Conservation (phyloP, 371 early-diverging fungal species). For the Racocetra persica region DNA sequence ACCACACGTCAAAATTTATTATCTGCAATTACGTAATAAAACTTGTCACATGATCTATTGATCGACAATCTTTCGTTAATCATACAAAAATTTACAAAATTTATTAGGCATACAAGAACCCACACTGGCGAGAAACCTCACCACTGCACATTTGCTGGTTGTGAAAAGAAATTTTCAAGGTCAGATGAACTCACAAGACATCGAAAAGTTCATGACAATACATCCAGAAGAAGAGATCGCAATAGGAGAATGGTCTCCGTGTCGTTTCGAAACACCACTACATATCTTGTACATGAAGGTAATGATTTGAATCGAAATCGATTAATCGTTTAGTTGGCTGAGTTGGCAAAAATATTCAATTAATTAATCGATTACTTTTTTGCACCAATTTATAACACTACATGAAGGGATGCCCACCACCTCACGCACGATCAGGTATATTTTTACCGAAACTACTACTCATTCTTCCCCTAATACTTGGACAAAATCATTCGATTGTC, state of each 20-base stretch:
- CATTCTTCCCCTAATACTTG: not conserved
- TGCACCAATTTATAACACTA: too few species aligned
- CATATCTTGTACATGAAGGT: not conserved
- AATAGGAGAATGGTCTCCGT: not conserved
- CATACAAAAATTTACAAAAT: too few species aligned
- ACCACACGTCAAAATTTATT: too few species aligned
- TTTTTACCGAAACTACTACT: not conserved
- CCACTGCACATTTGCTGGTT: conserved; percentile 66
- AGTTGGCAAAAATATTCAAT: too few species aligned
- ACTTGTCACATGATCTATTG: too few species aligned
- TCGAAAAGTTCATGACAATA: conserved; percentile 66
- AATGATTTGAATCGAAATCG: too few species aligned
- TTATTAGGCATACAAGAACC: conserved; percentile 76
- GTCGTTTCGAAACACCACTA: conserved; percentile 1
- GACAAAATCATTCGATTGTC: conserved; percentile 17
- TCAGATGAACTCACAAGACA: conserved; percentile 77
- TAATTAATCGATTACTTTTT: too few species aligned
- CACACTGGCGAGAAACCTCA: conserved; percentile 87
- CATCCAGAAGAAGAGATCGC: not conserved
- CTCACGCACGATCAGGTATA: not conserved
- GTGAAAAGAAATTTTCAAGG: conserved; percentile 79
- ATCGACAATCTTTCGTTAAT: too few species aligned
- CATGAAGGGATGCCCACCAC: not conserved
- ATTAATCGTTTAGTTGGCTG: too few species aligned
- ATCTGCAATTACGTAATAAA: too few species aligned